Evolutionary conservation across 1,284 basidiomycete species (phyloP).

Genomic region (Cutaneotrichosporon sp.): DNA sequence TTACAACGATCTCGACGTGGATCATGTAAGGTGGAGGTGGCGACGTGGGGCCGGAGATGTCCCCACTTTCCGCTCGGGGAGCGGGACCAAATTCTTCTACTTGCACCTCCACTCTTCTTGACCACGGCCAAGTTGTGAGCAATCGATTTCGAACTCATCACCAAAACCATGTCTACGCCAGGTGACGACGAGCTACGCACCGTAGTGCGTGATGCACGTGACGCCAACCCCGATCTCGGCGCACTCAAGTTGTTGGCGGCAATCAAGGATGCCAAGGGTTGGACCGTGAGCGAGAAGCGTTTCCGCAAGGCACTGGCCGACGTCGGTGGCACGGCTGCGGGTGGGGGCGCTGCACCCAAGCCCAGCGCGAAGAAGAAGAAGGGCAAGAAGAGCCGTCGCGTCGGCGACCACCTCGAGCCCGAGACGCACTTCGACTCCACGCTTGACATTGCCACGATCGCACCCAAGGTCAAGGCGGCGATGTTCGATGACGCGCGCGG

Average conservation of each 20-base stretch:
- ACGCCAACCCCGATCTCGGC: conserved; percentile 64
- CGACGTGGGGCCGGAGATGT: conserved; percentile 6
- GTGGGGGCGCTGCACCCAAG: background rate
- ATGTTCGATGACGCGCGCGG: conserved; percentile 72
- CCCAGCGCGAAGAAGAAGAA: conserved; percentile 26
- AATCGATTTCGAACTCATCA: background rate
- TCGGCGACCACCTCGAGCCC: conserved; percentile 55
- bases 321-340: conserved; percentile 11
- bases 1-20: background rate
- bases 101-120: background rate
- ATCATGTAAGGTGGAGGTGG: background rate
- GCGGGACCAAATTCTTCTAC: conserved; percentile 9
- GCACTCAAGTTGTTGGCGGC: conserved; percentile 67
- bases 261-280: conserved; percentile 62
- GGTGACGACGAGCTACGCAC: conserved; percentile 57
- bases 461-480: conserved; percentile 64
- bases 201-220: conserved; percentile 55
- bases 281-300: conserved; percentile 78
- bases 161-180: conserved; percentile 9
- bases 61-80: background rate
- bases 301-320: conserved; percentile 61
- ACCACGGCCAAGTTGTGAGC: background rate
- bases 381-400: conserved; percentile 25
- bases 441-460: conserved; percentile 64
- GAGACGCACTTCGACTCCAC: conserved; percentile 66